These are phyloP conservation scores for Verticillium zaregamsianum DNA, from an alignment of 2,329 filamentous ascomycete species.

Conservation along the genomic window DNA sequence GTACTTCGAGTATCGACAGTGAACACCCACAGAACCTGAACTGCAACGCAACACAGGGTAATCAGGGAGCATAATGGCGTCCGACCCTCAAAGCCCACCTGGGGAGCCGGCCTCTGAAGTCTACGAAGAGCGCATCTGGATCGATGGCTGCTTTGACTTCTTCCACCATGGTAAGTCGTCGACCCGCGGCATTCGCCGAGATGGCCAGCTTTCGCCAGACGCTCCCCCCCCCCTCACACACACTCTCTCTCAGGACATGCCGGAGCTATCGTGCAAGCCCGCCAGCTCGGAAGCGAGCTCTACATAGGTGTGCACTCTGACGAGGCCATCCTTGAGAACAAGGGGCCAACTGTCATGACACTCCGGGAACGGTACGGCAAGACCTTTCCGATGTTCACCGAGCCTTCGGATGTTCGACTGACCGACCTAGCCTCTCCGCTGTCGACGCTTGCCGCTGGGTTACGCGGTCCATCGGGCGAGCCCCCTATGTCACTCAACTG, in stretches of 20 bases:
- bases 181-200: neutral
- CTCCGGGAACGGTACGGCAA: slow-evolving; percentile 69
- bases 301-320: slow-evolving; percentile 94
- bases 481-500: slow-evolving; percentile 91
- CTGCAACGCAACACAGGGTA: too few relatives aligned
- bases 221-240: neutral
- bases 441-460: slow-evolving; percentile 96
- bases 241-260: slow-evolving; percentile 66
- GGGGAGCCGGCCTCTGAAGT: slow-evolving; percentile 51
- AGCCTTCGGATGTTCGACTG: neutral
- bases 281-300: slow-evolving; percentile 83
- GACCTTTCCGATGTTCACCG: slow-evolving; percentile 7
- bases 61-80: slow-evolving; percentile 12
- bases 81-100: slow-evolving; percentile 24
- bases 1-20: too few relatives aligned
- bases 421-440: slow-evolving; percentile 63
- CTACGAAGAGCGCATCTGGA: slow-evolving; percentile 79
- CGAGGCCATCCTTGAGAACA: slow-evolving; percentile 92
- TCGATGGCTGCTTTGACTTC: slow-evolving; percentile 99
- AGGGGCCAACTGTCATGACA: slow-evolving; percentile 96
- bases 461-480: slow-evolving; percentile 74
- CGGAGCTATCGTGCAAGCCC: slow-evolving; percentile 92
- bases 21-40: too few relatives aligned
- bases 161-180: slow-evolving; percentile 76
- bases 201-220: too few relatives aligned